Base-by-base conservation (phyloP, 208 protist species). In the Leishmania arabica region DNA sequence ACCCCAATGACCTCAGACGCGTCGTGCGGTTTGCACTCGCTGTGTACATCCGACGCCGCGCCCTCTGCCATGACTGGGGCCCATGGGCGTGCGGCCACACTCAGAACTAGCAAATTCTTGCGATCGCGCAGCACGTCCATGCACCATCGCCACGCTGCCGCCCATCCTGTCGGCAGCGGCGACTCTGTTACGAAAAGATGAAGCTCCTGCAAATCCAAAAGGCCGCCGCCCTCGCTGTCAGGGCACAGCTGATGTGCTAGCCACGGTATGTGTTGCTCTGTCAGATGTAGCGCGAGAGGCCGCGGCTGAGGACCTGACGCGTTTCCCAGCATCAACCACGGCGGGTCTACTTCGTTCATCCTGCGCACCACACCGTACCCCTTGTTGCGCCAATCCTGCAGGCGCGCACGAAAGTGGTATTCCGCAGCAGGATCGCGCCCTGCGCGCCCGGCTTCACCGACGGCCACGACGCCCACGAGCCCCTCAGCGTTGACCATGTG, bases 201-300 rank as follows among this genome's bases (percentile, higher is more conserved):
- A 71, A 93, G 84, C 74, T 90, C 90, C 77, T 88, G 75, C 54
- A 92, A n/a, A 49, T 88, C 72, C 11, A 76, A 64, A 6, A 89
- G 77, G 13, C 78, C 85, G 37, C 81, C 86, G 31, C 62, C 53
- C 21, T 81, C 78, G 21, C 73, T 77, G 83, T 87, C 85, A 3
- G 77, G 83, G 40, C 79, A 80, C 21, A 93, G 83, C 78, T 85
- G 80, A 31, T 19, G 47, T 34, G 88, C 86, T 53, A 93, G 81
- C 90, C 90, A 93, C 40, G 82, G 86, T 37, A 92, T 78, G 70
- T 92, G 88, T 66, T 77, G 72, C 62, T 93, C 90, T 3, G 90
- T 93, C 34, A 93, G 9, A 84, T 93, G 88, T 6, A 93, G 79
- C 0, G 90, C 88, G 4, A 91, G 69, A 9, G 89, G 75, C 2